A percentile compares a stretch with the other conserved stretches of the same genome.
Evolutionary conservation across 2,329 filamentous ascomycete genomes (phyloP).

Genomic region (Scedosporium aurantiacum): DNA sequence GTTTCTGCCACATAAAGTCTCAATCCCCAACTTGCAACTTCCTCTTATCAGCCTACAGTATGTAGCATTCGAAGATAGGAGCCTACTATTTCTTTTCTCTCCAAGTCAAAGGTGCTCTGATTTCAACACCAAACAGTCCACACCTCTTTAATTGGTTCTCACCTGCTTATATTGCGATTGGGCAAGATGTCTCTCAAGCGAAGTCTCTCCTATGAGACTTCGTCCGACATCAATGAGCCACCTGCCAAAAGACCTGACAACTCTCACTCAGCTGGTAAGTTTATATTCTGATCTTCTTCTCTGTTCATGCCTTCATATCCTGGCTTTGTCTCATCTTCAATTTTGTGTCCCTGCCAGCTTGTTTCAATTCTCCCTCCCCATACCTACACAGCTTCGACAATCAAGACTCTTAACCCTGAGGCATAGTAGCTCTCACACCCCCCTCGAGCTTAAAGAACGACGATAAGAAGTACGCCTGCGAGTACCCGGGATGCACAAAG

Average conservation of each 20-base stretch:
- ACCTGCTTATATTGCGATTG: not conserved
- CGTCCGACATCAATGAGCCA: not conserved
- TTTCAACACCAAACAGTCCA: not conserved
- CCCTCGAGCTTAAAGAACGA: constrained; percentile 24
- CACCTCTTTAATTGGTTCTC: not conserved
- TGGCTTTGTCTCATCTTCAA: not conserved
- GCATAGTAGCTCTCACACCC: not conserved
- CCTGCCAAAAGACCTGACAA: not conserved
- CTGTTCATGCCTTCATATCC: not conserved
- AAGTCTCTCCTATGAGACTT: not conserved
- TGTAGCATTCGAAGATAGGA: too few relatives aligned
- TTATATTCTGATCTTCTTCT: not conserved
- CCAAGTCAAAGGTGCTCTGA: not conserved
- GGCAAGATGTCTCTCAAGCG: not conserved
- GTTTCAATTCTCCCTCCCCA: not conserved
- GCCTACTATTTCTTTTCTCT: too few relatives aligned
- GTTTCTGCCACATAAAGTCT: constrained; percentile 2
- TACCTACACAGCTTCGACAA: too few relatives aligned
- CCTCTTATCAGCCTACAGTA: not conserved
- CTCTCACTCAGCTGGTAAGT: not conserved
- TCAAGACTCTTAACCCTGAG: not conserved
- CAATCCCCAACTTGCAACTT: not conserved
- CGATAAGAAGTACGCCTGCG: constrained; percentile 63
- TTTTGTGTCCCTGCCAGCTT: not conserved
- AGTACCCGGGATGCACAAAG: constrained; percentile 63